Percentiles rank a stretch among this genome's conserved stretches.
Conservation (phyloP, 2,329 filamentous ascomycete species). For the Alternaria atra region DNA sequence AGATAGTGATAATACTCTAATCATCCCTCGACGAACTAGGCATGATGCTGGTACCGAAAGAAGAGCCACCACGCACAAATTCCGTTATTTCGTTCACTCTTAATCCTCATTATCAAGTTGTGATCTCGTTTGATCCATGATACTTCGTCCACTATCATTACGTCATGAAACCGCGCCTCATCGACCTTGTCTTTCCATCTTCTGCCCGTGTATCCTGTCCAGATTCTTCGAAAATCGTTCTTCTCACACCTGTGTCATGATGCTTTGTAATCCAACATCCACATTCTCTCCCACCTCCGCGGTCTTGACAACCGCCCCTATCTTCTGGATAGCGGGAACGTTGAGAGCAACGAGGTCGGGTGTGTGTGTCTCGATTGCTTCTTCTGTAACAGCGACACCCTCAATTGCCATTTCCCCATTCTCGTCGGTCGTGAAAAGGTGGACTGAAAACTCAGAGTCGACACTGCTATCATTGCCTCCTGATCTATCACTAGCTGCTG, state of each 20-base stretch:
- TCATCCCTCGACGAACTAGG: background rate
- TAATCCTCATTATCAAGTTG: background rate
- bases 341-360: conserved; percentile 43
- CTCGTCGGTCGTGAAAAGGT: conserved; percentile 39
- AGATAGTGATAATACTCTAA: background rate
- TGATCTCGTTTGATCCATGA: background rate
- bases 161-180: background rate
- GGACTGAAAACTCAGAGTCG: conserved; percentile 32
- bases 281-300: conserved; percentile 11
- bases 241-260: conserved; percentile 42
- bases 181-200: background rate
- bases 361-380: conserved; percentile 60
- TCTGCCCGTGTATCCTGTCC: background rate
- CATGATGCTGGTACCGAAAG: background rate
- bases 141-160: background rate
- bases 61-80: background rate
- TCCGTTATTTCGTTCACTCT: background rate
- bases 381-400: conserved; percentile 66
- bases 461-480: conserved; percentile 13
- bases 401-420: conserved; percentile 57
- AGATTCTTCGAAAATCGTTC: too few species aligned
- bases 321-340: conserved; percentile 8
- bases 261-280: conserved; percentile 25
- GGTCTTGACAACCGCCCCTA: background rate
- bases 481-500: background rate